These are phyloP conservation scores for Moesziomyces parantarcticus DNA, from an alignment of 1,284 basidiomycete genomes.

Conservation along the genomic window DNA sequence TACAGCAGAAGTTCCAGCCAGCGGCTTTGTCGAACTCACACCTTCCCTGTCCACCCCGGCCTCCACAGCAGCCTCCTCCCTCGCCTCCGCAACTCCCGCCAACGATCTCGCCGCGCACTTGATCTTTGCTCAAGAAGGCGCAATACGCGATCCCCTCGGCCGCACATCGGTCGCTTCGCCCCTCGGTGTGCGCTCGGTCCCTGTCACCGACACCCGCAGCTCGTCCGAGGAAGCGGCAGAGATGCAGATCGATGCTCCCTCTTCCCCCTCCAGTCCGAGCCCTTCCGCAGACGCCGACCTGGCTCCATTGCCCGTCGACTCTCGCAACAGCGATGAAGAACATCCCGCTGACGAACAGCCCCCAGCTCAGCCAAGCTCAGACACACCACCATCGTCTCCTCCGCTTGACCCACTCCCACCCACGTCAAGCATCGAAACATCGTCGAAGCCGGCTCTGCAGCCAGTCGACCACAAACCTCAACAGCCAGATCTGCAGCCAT, in stretches of 20 bases:
- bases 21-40: conserved; percentile 27
- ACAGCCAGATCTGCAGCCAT: background rate
- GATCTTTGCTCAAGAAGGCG: conserved; percentile 22
- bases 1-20: background rate
- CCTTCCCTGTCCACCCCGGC: background rate
- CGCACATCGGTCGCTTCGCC: conserved; percentile 8
- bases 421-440: no score
- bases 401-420: no score
- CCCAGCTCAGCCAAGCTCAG: background rate
- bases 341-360: background rate
- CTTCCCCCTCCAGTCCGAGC: conserved; percentile 8
- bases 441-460: no score
- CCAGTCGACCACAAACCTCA: background rate
- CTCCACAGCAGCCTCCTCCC: background rate
- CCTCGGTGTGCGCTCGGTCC: background rate
- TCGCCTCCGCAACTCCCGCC: background rate
- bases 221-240: conserved; percentile 32
- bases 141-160: conserved; percentile 32
- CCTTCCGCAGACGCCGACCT: background rate
- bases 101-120: conserved; percentile 1
- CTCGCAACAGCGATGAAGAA: background rate
- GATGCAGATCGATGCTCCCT: conserved; percentile 10
- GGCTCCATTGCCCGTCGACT: background rate
- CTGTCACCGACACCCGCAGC: conserved; percentile 16
- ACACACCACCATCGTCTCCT: background rate